Percentiles rank a stretch among this genome's conserved stretches.
These are phyloP conservation scores for Alternaria consortialis DNA, from an alignment of 2,329 filamentous ascomycete genomes.

Conservation along the genomic window DNA sequence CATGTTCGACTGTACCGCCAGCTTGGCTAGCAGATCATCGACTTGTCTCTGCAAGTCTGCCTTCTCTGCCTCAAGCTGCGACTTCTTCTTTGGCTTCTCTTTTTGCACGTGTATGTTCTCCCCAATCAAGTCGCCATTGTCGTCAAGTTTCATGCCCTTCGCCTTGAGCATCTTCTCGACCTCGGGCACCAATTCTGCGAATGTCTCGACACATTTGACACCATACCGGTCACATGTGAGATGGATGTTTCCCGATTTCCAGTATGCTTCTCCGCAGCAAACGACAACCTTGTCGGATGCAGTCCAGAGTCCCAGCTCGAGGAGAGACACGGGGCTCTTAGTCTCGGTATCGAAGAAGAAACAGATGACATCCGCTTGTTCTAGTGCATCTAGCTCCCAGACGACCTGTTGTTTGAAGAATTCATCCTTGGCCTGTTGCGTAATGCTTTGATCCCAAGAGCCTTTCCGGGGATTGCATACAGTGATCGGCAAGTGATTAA, in stretches of 20 bases:
- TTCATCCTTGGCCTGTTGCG: slow-evolving; percentile 52
- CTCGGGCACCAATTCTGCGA: slow-evolving; percentile 52
- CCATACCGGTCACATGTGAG: slow-evolving; percentile 63
- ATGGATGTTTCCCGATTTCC: slow-evolving; percentile 69
- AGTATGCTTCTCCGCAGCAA: slow-evolving; percentile 62
- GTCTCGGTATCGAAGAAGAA: slow-evolving; percentile 66
- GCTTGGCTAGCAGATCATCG: slow-evolving; percentile 9
- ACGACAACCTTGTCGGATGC: slow-evolving; percentile 60
- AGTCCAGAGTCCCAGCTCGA: slow-evolving; percentile 68
- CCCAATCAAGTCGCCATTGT: slow-evolving; percentile 20
- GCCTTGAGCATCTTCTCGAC: slow-evolving; percentile 46
- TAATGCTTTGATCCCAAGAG: slow-evolving; percentile 66
- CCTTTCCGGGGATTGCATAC: slow-evolving; percentile 66
- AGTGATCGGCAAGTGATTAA: slow-evolving; percentile 59
- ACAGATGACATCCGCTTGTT: slow-evolving; percentile 62
- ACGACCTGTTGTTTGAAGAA: slow-evolving; percentile 64
- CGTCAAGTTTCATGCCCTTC: slow-evolving; percentile 38
- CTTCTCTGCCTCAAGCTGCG: slow-evolving; percentile 12
- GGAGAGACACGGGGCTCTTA: slow-evolving; percentile 65
- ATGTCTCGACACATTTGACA: slow-evolving; percentile 53
- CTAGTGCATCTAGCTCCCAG: slow-evolving; percentile 70
- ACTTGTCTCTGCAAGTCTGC: slow-evolving; percentile 6
- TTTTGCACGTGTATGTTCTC: slow-evolving; percentile 12
- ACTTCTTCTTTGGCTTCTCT: slow-evolving; percentile 15
- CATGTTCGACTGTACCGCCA: slow-evolving; percentile 2